These are phyloP conservation scores for Komagataella pastoris DNA, from an alignment of 805 yeast species.

Conservation along the genomic window DNA sequence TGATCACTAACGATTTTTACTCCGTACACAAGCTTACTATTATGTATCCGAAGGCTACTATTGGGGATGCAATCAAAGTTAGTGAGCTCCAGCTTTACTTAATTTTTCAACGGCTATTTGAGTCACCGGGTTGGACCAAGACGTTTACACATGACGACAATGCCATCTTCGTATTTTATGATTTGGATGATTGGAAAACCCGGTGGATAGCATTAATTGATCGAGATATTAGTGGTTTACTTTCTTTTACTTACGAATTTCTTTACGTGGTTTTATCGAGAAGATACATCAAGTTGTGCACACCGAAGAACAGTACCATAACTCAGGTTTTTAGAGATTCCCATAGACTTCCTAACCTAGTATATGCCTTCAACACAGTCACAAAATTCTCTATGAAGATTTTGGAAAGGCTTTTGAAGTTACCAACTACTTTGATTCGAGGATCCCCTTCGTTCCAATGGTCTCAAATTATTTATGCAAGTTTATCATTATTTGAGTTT, in stretches of 20 bases:
- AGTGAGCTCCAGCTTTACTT: conserved; percentile 31
- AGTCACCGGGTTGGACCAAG: not conserved
- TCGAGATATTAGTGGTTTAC: conserved; percentile 33
- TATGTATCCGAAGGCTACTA: conserved; percentile 32
- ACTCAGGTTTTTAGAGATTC: not conserved
- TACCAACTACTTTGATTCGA: conserved; percentile 31
- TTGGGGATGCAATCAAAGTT: conserved; percentile 42
- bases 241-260: conserved; percentile 34
- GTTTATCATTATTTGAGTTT: conserved; percentile 36
- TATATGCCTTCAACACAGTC: conserved; percentile 21
- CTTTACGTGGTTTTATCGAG: conserved; percentile 28
- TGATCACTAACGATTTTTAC: conserved; percentile 23
- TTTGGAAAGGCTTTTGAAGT: conserved; percentile 26
- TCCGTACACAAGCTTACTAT: conserved; percentile 29
- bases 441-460: conserved; percentile 42
- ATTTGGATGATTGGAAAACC: conserved; percentile 29
- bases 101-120: conserved; percentile 1
- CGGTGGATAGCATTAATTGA: conserved; percentile 30
- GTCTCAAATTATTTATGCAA: conserved; percentile 40
- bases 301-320: not conserved
- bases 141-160: conserved; percentile 1
- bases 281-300: conserved; percentile 14
- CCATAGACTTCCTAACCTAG: conserved; percentile 1
- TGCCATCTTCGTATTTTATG: conserved; percentile 14
- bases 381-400: conserved; percentile 28